These are phyloP conservation scores for Cicer cuneatum DNA, from an alignment of 306 rosid species.

Conservation along the genomic window DNA sequence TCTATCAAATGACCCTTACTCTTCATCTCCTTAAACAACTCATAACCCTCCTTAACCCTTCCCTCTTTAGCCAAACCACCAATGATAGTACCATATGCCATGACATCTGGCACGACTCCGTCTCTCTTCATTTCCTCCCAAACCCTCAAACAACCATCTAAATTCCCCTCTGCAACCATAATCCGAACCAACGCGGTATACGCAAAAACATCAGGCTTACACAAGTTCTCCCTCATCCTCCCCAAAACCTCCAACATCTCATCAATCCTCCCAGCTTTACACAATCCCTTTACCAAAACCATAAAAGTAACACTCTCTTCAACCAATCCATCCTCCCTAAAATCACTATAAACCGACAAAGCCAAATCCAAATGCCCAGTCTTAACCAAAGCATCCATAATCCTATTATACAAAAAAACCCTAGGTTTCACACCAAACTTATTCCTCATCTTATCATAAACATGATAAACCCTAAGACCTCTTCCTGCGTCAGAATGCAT, in stretches of 20 bases:
- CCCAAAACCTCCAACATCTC: conserved; percentile 68
- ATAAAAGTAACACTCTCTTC: conserved; percentile 80
- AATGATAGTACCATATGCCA: conserved; percentile 79
- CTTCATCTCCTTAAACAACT: conserved; percentile 83
- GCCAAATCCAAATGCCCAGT: conserved; percentile 67
- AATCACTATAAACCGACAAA: conserved; percentile 65
- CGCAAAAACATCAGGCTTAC: conserved; percentile 81
- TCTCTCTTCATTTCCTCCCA: conserved; percentile 86
- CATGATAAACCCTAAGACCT: too few species aligned
- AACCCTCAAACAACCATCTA: conserved; percentile 69
- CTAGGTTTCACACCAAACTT: too few species aligned
- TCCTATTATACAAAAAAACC: conserved; percentile 71
- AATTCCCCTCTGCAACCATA: conserved; percentile 56
- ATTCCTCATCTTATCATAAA: too few species aligned
- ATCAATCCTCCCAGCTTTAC: conserved; percentile 62
- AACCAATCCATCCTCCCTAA: conserved; percentile 62
- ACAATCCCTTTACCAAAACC: conserved; percentile 78
- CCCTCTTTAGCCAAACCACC: conserved; percentile 62
- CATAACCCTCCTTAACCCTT: conserved; percentile 60
- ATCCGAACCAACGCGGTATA: conserved; percentile 69
- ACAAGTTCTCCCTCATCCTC: conserved; percentile 68
- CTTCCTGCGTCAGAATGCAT: too few species aligned
- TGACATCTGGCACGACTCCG: conserved; percentile 59
- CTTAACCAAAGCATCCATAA: conserved; percentile 73
- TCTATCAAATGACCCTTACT: conserved; percentile 68